Evolutionary conservation across 2,329 filamentous ascomycete species (phyloP).

Genomic region (Stagonosporopsis rhizophila): DNA sequence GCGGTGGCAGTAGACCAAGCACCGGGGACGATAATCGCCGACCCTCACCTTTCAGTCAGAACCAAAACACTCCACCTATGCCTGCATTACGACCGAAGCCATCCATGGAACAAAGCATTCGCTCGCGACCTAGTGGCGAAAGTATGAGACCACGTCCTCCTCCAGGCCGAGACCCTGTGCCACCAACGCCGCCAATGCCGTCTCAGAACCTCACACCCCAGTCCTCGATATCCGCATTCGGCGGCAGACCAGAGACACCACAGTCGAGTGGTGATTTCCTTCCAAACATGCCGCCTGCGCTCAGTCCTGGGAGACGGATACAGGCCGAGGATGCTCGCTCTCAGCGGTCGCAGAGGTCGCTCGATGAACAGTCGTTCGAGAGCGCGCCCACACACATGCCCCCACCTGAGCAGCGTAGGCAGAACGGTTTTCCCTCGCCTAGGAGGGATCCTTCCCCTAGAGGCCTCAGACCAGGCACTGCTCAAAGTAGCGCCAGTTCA

Average conservation of each 20-base stretch:
- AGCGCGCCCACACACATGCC: constrained; percentile 27
- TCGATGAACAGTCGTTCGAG: constrained; percentile 38
- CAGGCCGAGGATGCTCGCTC: constrained; percentile 42
- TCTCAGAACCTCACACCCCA: constrained; percentile 50
- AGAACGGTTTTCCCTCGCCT: constrained; percentile 38
- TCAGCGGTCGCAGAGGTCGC: constrained; percentile 38
- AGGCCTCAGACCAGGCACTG: constrained; percentile 43
- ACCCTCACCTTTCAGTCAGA: constrained; percentile 31
- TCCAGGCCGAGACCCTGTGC: constrained; percentile 41
- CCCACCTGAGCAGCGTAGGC: constrained; percentile 37
- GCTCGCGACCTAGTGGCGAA: constrained; percentile 46
- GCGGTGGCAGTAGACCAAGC: constrained; percentile 31
- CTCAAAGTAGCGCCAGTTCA: constrained; percentile 47
- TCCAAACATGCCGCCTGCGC: constrained; percentile 26
- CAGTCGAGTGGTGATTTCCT: constrained; percentile 31
- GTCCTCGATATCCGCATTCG: constrained; percentile 50
- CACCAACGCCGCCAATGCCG: constrained; percentile 33
- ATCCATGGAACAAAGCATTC: constrained; percentile 46
- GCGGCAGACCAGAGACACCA: constrained; percentile 41
- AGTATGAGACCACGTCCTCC: constrained; percentile 43
- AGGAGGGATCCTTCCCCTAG: constrained; percentile 43
- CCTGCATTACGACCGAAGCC: constrained; percentile 41
- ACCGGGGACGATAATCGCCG: constrained; percentile 42
- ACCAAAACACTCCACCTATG: constrained; percentile 34
- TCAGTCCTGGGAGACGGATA: constrained; percentile 38